Conservation (phyloP, 192 early-diverging fungal species). For the Rhizoclosmatium globosum region DNA sequence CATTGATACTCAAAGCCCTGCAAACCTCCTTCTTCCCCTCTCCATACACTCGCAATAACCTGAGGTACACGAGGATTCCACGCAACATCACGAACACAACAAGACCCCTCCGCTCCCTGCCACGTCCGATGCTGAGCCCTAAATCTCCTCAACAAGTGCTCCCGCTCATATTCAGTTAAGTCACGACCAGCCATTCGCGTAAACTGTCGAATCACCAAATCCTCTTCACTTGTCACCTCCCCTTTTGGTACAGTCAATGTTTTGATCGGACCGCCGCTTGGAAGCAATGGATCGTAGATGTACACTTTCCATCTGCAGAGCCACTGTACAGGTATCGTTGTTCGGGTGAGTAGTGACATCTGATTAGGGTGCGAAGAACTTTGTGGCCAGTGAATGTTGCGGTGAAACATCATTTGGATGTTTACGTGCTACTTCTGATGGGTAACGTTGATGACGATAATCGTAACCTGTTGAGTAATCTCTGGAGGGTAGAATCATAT, state of each 20-base stretch:
- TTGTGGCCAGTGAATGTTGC: conserved; percentile 69
- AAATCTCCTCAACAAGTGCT: neutral
- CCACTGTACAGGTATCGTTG: conserved; percentile 74
- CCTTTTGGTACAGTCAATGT: conserved; percentile 6
- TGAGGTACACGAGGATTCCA: conserved; percentile 45
- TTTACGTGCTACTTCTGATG: conserved; percentile 35
- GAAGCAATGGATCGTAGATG: conserved; percentile 36
- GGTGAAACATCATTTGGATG: conserved; percentile 64
- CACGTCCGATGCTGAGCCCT: neutral
- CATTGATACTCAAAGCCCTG: conserved; percentile 24
- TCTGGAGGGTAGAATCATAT: conserved; percentile 16
- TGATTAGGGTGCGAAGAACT: conserved; percentile 70
- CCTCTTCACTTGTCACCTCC: neutral
- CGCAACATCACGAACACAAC: conserved; percentile 42
- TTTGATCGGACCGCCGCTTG: conserved; percentile 21
- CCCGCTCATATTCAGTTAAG: conserved; percentile 3
- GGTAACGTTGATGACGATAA: conserved; percentile 52
- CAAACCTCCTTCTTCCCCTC: conserved; percentile 14
- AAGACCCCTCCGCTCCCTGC: neutral
- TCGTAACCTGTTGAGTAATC: conserved; percentile 28
- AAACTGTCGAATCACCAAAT: neutral
- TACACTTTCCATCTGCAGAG: conserved; percentile 63
- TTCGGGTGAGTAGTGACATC: conserved; percentile 73
- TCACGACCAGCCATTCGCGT: neutral
- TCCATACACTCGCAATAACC: conserved; percentile 37